These are phyloP conservation scores for Thyridium curvatum DNA, from an alignment of 2,329 filamentous ascomycete genomes.

Conservation along the genomic window DNA sequence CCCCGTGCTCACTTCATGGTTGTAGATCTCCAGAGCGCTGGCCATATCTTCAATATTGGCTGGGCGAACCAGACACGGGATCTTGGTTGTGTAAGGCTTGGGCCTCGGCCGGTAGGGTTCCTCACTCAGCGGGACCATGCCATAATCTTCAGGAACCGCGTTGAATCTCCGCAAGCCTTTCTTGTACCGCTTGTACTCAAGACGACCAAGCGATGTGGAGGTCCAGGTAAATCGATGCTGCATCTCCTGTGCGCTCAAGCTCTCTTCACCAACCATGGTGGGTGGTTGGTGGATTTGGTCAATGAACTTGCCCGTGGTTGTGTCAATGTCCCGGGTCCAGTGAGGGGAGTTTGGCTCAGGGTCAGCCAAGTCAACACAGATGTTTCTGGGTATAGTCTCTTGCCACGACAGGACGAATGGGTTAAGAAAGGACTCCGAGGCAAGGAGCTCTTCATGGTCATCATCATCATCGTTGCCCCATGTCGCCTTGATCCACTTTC, in stretches of 20 bases:
- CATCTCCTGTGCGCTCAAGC: neutral
- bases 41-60: constrained; percentile 28
- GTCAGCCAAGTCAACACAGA: constrained; percentile 1
- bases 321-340: constrained; percentile 27
- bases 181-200: no score
- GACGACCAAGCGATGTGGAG: neutral
- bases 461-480: neutral
- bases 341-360: constrained; percentile 5
- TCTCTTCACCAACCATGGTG: constrained; percentile 13
- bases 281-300: constrained; percentile 22
- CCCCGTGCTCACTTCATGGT: constrained; percentile 27
- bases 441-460: neutral
- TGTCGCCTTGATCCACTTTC: neutral
- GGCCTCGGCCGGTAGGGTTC: constrained; percentile 3
- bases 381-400: neutral
- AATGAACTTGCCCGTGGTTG: constrained; percentile 25
- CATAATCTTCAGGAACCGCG: no score
- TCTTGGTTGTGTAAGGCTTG: constrained; percentile 13
- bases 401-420: constrained; percentile 1
- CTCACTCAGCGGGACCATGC: constrained; percentile 1
- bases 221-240: neutral
- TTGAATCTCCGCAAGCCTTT: no score
- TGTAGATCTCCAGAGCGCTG: constrained; percentile 36
- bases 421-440: neutral
- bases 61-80: constrained; percentile 34